phyloP scores from a whole-genome alignment of 2,329 filamentous ascomycete species.

The Furcasterigmium sp. region DNA sequence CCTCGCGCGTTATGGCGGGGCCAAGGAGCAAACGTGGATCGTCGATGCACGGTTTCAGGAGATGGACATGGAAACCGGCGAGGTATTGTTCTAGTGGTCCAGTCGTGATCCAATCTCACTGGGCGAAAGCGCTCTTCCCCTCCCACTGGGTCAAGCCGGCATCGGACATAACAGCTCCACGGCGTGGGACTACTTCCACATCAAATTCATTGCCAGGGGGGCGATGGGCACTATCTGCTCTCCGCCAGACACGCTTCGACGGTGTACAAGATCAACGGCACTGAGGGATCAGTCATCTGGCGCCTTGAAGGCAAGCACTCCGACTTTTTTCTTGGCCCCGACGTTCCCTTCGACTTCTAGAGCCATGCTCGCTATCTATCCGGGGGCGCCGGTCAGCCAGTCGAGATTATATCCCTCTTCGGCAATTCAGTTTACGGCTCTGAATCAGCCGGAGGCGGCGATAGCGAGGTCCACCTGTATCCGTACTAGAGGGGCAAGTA shows the following conservation, averaged over 20 bases:
- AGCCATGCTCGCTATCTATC: slow-evolving; percentile 43
- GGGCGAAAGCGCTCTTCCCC: slow-evolving; percentile 1
- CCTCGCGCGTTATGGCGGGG: slow-evolving; percentile 11
- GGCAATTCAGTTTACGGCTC: slow-evolving; percentile 34
- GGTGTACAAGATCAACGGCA: slow-evolving; percentile 40
- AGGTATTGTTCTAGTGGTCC: slow-evolving; percentile 43
- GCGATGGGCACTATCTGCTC: slow-evolving; percentile 45
- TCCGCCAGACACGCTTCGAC: slow-evolving; percentile 43
- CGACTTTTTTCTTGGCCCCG: slow-evolving; percentile 26
- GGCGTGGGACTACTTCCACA: slow-evolving; percentile 51
- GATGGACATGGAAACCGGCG: slow-evolving; percentile 42
- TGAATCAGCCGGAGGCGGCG: slow-evolving; percentile 6
- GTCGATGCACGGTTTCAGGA: slow-evolving; percentile 29
- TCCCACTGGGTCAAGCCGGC: not conserved
- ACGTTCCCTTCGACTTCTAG: slow-evolving; percentile 40
- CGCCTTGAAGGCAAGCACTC: slow-evolving; percentile 43
- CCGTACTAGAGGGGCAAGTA: slow-evolving; percentile 8
- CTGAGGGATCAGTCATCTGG: slow-evolving; percentile 44
- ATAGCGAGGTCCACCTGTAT: slow-evolving; percentile 9
- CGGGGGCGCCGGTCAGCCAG: slow-evolving; percentile 31
- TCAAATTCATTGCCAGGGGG: slow-evolving; percentile 51
- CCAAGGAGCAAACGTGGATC: slow-evolving; percentile 17
- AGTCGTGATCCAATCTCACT: slow-evolving; percentile 10
- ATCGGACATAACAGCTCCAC: not conserved
- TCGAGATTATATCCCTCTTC: slow-evolving; percentile 48